These are phyloP conservation scores for Tolypocladium ophioglossoides DNA, from an alignment of 2,329 filamentous ascomycete species.

Conservation along the genomic window DNA sequence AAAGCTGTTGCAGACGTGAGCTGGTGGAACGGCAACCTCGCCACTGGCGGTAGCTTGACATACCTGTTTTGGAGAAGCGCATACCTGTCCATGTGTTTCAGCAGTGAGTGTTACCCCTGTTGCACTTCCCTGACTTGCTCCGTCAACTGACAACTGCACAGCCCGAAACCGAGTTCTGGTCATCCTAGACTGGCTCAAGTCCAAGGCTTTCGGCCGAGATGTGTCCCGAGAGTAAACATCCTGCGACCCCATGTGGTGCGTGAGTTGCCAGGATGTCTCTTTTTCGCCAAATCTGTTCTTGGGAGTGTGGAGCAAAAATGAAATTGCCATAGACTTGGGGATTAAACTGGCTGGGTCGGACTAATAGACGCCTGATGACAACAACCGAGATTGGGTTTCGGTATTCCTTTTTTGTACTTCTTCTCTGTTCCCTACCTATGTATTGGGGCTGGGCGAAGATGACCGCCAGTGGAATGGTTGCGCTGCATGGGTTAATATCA, in stretches of 20 bases:
- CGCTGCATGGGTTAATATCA: not conserved
- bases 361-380: constrained; percentile 1
- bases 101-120: constrained; percentile 56
- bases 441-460: not conserved
- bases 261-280: not conserved
- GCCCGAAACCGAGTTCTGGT: constrained; percentile 92
- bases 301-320: constrained; percentile 2
- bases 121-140: not conserved
- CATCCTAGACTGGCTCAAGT: constrained; percentile 91
- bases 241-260: not conserved
- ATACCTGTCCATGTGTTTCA: constrained; percentile 99
- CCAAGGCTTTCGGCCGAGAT: constrained; percentile 91
- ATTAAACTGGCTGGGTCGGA: constrained; percentile 1
- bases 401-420: not conserved
- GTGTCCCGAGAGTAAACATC: constrained; percentile 67
- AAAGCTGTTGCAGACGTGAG: constrained; percentile 95
- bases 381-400: not conserved
- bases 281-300: not conserved
- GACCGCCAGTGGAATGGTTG: not conserved
- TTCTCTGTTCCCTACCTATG: not conserved
- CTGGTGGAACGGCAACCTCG: constrained; percentile 96
- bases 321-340: constrained; percentile 5
- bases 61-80: constrained; percentile 98
- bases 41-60: constrained; percentile 83
- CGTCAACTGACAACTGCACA: constrained; percentile 23